These are phyloP conservation scores for Meira miltonrushii DNA, from an alignment of 1,284 basidiomycete species.

Conservation along the genomic window DNA sequence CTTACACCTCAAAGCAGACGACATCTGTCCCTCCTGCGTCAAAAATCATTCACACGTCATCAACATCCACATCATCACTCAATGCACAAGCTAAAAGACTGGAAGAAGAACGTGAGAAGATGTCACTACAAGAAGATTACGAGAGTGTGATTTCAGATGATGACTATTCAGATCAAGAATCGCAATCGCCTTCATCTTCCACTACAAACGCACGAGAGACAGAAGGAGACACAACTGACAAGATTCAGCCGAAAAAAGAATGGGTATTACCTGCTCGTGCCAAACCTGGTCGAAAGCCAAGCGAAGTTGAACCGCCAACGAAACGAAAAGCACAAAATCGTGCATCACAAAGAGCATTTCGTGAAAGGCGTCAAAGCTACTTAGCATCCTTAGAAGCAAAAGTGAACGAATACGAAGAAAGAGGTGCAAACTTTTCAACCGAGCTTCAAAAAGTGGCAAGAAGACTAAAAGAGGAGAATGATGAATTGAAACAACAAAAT, in stretches of 20 bases:
- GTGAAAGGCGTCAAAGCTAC: conserved; percentile 42
- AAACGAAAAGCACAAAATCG: conserved; percentile 50
- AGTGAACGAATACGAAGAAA: conserved; percentile 42
- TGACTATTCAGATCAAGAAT: background rate
- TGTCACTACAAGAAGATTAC: background rate
- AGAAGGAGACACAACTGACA: background rate
- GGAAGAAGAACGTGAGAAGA: too few relatives aligned
- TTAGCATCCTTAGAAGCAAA: conserved; percentile 40
- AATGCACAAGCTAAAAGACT: too few relatives aligned
- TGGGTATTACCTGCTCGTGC: conserved; percentile 50
- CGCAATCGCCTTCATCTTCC: background rate
- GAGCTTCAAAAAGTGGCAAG: conserved; percentile 43
- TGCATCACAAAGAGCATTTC: conserved; percentile 43
- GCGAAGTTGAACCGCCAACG: conserved; percentile 43
- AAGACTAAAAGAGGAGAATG: conserved; percentile 16
- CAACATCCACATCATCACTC: too few relatives aligned
- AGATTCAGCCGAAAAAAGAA: conserved; percentile 42
- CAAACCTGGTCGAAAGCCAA: conserved; percentile 51
- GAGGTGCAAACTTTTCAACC: conserved; percentile 38
- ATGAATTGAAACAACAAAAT: conserved; percentile 9
- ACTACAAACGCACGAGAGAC: conserved; percentile 7
- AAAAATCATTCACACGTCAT: too few relatives aligned
- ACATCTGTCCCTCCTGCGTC: too few relatives aligned
- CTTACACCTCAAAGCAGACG: too few relatives aligned
- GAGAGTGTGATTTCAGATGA: background rate